A percentile compares a stretch with the other conserved stretches of the same genome.
phyloP scores from a whole-genome alignment of 2,329 filamentous ascomycete genomes.

The Thermoascus crustaceus region DNA sequence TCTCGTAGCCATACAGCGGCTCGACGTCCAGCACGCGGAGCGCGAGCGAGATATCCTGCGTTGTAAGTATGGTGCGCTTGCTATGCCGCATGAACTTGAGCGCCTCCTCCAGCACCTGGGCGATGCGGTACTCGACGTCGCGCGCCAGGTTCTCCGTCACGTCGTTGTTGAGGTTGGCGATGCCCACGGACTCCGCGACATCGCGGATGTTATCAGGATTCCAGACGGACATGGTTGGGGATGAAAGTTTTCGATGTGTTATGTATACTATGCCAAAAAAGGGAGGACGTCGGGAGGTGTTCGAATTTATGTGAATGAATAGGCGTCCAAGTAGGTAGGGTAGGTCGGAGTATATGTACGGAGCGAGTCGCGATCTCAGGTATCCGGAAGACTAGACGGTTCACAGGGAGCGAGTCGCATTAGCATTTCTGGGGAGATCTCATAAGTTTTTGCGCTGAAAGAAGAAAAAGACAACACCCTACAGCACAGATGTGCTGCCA shows the following conservation, averaged over 20 bases:
- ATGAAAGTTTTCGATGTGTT: background rate
- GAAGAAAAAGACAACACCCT: no score
- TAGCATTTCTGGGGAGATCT: background rate
- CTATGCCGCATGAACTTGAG: slow-evolving; percentile 93
- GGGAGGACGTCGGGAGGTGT: no score
- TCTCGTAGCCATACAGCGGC: slow-evolving; percentile 93
- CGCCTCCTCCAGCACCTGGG: slow-evolving; percentile 87
- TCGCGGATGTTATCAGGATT: slow-evolving; percentile 93
- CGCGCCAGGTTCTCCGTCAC: slow-evolving; percentile 79
- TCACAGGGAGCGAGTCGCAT: background rate
- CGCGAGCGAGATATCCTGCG: slow-evolving; percentile 81
- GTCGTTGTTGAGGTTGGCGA: slow-evolving; percentile 71
- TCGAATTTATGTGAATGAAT: no score
- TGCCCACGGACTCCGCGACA: slow-evolving; percentile 91
- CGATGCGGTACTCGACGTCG: slow-evolving; percentile 91
- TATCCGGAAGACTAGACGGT: background rate
- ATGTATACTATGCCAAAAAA: no score
- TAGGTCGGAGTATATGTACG: no score
- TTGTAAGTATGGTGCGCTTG: slow-evolving; percentile 76
- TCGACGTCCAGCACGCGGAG: slow-evolving; percentile 83
- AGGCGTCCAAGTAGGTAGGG: no score
- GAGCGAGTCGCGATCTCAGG: background rate
- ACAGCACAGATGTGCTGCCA: no score
- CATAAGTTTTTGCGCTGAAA: background rate
- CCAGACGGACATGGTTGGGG: slow-evolving; percentile 65